Evolutionary conservation across 768 basidiomycete genomes (phyloP).

Genomic region (Multifurca ochricompacta): DNA sequence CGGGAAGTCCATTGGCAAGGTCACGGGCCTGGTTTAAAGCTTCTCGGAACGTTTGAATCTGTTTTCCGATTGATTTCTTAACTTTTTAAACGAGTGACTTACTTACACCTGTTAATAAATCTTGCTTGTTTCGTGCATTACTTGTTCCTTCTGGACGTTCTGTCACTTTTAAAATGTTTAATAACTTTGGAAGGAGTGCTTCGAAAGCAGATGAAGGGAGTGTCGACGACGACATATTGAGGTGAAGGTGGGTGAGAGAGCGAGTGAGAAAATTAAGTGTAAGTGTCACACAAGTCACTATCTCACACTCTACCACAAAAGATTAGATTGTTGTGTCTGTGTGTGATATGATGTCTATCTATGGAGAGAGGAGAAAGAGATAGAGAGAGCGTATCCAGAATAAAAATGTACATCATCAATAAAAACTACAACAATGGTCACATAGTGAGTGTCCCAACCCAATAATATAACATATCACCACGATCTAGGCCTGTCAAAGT

Average conservation of each 20-base stretch:
- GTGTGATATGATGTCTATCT: neutral
- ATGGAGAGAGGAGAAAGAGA: too few relatives aligned
- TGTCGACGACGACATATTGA: too few relatives aligned
- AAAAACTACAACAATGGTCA: conserved; percentile 11
- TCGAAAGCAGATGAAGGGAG: conserved; percentile 37
- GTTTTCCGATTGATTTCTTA: neutral
- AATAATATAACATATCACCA: conserved; percentile 11
- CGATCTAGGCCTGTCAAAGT: conserved; percentile 13
- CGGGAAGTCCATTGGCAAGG: conserved; percentile 49
- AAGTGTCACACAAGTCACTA: too few relatives aligned
- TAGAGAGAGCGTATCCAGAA: neutral
- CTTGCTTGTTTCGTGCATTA: conserved; percentile 55
- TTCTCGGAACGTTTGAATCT: conserved; percentile 71
- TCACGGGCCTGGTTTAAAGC: conserved; percentile 52
- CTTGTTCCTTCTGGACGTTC: conserved; percentile 47
- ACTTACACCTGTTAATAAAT: conserved; percentile 54
- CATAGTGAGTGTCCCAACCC: conserved; percentile 1
- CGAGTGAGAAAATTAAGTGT: too few relatives aligned
- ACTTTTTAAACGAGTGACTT: neutral
- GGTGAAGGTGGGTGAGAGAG: too few relatives aligned
- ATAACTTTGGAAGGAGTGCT: conserved; percentile 50
- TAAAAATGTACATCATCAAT: conserved; percentile 11
- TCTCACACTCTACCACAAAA: neutral
- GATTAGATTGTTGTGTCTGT: conserved; percentile 11
- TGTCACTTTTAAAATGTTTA: conserved; percentile 51